A percentile compares a stretch with the other conserved stretches of the same genome.
Conservation (phyloP, 176 grass and related monocot genomes). For the Phragmites australis region DNA sequence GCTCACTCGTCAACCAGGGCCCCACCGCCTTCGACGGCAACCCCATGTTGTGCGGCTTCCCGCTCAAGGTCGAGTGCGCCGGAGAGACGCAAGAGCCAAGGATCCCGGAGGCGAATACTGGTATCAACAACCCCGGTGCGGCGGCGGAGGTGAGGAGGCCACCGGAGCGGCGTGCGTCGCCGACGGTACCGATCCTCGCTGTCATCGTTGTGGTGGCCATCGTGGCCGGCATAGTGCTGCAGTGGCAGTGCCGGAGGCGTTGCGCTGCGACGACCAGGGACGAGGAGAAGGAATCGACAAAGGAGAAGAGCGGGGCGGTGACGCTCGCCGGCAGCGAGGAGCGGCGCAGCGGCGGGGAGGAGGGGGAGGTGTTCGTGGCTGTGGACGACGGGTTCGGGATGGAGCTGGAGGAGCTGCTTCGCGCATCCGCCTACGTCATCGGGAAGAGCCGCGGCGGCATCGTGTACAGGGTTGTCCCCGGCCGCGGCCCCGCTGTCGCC, state of each 20-base stretch:
- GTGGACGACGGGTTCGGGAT: slow-evolving; percentile 86
- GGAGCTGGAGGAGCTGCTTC: slow-evolving; percentile 94
- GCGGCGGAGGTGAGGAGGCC: slow-evolving; percentile 41
- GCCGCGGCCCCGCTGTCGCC: slow-evolving; percentile 53
- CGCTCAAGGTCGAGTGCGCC: slow-evolving; percentile 71
- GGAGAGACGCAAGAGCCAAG: slow-evolving; percentile 46
- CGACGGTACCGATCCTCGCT: slow-evolving; percentile 58
- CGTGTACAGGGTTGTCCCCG: slow-evolving; percentile 82
- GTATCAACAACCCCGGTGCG: slow-evolving; percentile 44
- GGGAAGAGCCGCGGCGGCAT: slow-evolving; percentile 92
- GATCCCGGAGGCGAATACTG: slow-evolving; percentile 48
- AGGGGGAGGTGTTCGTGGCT: slow-evolving; percentile 76
- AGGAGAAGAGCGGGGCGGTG: slow-evolving; percentile 46
- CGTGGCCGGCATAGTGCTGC: slow-evolving; percentile 56
- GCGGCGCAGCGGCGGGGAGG: slow-evolving; percentile 53
- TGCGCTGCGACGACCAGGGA: not conserved
- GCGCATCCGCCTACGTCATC: slow-evolving; percentile 84
- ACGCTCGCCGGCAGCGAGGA: slow-evolving; percentile 55
- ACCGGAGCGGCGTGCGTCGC: slow-evolving; percentile 42
- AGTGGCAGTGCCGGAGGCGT: slow-evolving; percentile 80
- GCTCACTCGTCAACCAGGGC: slow-evolving; percentile 88
- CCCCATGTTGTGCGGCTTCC: slow-evolving; percentile 79
- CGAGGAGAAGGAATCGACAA: slow-evolving; percentile 52
- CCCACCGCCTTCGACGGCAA: slow-evolving; percentile 91
- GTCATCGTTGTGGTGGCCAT: slow-evolving; percentile 49